Conservation (phyloP, 108 stramenopile species). For the Aurantiochytrium sp. region DNA sequence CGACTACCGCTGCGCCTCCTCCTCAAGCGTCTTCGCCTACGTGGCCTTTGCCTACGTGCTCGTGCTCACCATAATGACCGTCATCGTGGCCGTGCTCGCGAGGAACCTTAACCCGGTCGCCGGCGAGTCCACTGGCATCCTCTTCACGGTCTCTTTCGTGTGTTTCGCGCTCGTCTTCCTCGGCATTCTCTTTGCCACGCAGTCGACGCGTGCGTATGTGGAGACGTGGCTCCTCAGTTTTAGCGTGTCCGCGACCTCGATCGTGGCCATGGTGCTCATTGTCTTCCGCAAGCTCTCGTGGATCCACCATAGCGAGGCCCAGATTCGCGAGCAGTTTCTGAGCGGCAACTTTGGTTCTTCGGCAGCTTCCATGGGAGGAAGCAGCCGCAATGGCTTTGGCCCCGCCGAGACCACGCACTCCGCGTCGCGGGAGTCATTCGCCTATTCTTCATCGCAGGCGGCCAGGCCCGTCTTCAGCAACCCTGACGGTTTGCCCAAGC, state of each 20-base stretch:
- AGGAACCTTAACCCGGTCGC: neutral
- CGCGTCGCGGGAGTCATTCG: no score
- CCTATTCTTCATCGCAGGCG: neutral
- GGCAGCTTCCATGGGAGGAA: neutral
- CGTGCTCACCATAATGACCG: neutral
- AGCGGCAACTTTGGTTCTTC: no score
- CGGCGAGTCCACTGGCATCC: neutral
- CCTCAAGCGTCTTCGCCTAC: neutral
- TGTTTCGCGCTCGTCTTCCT: neutral
- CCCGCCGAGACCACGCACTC: neutral
- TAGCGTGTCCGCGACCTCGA: neutral
- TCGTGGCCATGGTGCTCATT: neutral
- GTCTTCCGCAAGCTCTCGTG: slow-evolving; percentile 1
- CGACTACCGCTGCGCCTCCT: neutral
- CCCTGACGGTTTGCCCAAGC: neutral
- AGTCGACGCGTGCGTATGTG: neutral
- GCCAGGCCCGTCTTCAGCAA: neutral
- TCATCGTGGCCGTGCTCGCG: neutral
- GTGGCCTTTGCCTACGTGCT: neutral
- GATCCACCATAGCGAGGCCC: neutral
- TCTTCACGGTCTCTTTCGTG: neutral
- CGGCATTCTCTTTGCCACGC: neutral
- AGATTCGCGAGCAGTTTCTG: neutral
- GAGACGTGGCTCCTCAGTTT: slow-evolving; percentile 12
- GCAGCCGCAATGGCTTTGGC: neutral